phyloP scores from a whole-genome alignment of 129 eudicot genomes.

The Silybum marianum region DNA sequence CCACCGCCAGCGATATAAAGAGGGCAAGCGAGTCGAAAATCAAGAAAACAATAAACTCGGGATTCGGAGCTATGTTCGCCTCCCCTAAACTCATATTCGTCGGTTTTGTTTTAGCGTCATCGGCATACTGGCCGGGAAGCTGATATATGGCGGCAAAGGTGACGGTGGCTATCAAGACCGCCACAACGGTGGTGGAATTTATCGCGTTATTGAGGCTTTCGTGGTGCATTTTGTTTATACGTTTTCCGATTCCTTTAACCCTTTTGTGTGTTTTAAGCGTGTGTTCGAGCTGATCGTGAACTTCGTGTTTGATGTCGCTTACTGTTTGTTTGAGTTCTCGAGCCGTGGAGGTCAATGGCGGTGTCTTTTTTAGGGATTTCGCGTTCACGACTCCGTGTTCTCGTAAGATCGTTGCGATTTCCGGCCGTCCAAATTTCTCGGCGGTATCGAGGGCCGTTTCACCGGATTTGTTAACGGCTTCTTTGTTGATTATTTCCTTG shows the following conservation, averaged over 20 bases:
- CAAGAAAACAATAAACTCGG: conserved; percentile 54
- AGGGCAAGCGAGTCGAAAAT: conserved; percentile 62
- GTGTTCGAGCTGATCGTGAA: conserved; percentile 70
- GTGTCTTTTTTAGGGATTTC: conserved; percentile 35
- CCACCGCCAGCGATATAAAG: conserved; percentile 68
- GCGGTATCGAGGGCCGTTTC: conserved; percentile 74
- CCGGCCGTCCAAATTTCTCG: conserved; percentile 42
- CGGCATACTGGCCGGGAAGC: conserved; percentile 60
- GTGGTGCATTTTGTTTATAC: conserved; percentile 56
- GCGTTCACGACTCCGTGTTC: conserved; percentile 55
- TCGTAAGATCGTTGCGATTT: conserved; percentile 38
- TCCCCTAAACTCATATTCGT: conserved; percentile 47
- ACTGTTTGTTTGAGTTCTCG: conserved; percentile 68
- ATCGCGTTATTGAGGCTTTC: conserved; percentile 79
- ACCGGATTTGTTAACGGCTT: conserved; percentile 62
- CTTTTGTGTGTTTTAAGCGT: conserved; percentile 46
- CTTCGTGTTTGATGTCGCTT: conserved; percentile 74
- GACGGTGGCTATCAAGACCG: conserved; percentile 72
- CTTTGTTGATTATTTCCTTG: conserved; percentile 44
- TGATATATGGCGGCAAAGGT: conserved; percentile 79
- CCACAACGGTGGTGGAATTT: conserved; percentile 69
- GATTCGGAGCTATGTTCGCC: conserved; percentile 55
- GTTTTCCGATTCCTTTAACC: conserved; percentile 58
- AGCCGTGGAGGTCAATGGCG: conserved; percentile 39
- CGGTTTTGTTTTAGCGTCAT: conserved; percentile 26